Evolutionary conservation across 1,139 yeast genomes (phyloP), one percentile per base, ranked within the genome.

Genomic region (Geotrichum europaeum): DNA sequence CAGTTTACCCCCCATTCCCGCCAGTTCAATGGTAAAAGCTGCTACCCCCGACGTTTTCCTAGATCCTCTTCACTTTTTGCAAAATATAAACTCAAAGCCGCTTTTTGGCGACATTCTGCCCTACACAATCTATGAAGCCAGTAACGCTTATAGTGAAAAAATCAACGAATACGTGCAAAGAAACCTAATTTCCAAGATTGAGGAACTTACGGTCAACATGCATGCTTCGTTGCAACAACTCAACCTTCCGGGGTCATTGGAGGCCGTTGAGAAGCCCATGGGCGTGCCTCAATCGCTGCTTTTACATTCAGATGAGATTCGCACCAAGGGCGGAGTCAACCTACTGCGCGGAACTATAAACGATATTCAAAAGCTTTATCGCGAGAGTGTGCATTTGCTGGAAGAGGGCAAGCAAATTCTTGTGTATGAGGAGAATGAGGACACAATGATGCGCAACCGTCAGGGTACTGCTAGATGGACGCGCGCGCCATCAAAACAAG

Each of bases 71-170:
- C 53, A 55, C 36, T 61, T 58, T 45, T 53, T 62, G 20, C 67
- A 67, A 5, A 60, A 73, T 1, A 60, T 59, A 15, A 49, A 45
- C 12, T 22, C 49, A 4, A 24, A 55, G 28, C 66, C 71, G 0
- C 70, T 86, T 5, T 87, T 90, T 67, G 75, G 74, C 10, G 83
- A 82, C 22, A 75, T 91, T 20, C 69, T 89, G 2, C 96, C 97
- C 0, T 82, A 82, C 64, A 75, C 80, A 7, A 81, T 89, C 1
- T 81, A 89, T 57, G 89, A 87, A 66, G 80, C 84, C 1, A 83
- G 89, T 0, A 84, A 82, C 60, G 87, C 94, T 0, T 88, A 84
- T 68, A 79, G 82, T 60, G 91, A 86, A 63, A 78, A 92, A 65
- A 84, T 85, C 62, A 83, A 83, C 20, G 77, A 75, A 5, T 87